Conservation (phyloP, 768 basidiomycete genomes). For the Russula sp. region DNA sequence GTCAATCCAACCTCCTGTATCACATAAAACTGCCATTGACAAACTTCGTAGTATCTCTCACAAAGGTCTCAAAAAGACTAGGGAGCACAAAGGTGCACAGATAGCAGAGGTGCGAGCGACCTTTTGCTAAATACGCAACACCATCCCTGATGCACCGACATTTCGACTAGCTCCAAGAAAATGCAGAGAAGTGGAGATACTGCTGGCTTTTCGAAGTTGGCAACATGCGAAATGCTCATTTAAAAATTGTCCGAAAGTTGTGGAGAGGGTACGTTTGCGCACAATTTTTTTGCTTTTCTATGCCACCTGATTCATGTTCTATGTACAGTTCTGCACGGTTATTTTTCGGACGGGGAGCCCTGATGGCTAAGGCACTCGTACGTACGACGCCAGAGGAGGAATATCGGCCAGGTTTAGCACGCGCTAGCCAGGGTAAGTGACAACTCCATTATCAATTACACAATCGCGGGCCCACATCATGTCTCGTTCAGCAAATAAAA, state of each 20-base stretch:
- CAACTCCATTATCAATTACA: slow-evolving; percentile 14
- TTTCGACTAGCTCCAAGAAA: slow-evolving; percentile 64
- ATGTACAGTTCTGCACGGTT: slow-evolving; percentile 72
- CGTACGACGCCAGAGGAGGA: slow-evolving; percentile 84
- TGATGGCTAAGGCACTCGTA: slow-evolving; percentile 97
- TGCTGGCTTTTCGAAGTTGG: slow-evolving; percentile 96
- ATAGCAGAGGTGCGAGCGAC: slow-evolving; percentile 62
- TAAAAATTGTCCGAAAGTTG: slow-evolving; percentile 88
- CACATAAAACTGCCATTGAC: slow-evolving; percentile 22
- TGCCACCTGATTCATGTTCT: slow-evolving; percentile 19
- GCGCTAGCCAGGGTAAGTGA: slow-evolving; percentile 68
- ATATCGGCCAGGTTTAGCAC: slow-evolving; percentile 70
- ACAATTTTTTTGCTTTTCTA: not conserved
- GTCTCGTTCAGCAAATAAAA: slow-evolving; percentile 70
- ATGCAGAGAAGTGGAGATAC: slow-evolving; percentile 87
- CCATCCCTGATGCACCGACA: slow-evolving; percentile 9
- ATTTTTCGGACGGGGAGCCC: slow-evolving; percentile 81
- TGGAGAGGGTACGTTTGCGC: slow-evolving; percentile 79
- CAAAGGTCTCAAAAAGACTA: slow-evolving; percentile 94
- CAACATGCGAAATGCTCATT: slow-evolving; percentile 89
- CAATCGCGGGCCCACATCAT: not conserved
- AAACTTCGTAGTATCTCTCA: slow-evolving; percentile 69
- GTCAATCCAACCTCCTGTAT: slow-evolving; percentile 46
- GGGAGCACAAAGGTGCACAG: slow-evolving; percentile 81
- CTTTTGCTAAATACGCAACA: not conserved